Percentiles rank a stretch among this genome's conserved stretches.
Conservation (phyloP, 176 grass and related monocot species). For the Hyparrhenia diplandra region DNA sequence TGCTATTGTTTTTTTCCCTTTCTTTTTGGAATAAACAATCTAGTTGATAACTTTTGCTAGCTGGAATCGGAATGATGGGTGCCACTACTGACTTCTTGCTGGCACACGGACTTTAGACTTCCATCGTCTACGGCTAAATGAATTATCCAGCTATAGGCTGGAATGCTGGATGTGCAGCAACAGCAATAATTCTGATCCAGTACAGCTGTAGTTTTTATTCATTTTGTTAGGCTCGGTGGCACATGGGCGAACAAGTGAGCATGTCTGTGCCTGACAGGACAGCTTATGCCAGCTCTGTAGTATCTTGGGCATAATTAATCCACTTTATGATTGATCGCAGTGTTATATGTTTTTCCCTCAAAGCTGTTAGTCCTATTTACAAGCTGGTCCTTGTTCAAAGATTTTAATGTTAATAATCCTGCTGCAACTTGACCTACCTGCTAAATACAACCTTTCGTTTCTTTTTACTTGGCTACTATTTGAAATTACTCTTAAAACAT, state of each 20-base stretch:
- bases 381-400: not conserved
- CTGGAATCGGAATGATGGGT: not conserved
- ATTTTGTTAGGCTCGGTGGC: conserved; percentile 15
- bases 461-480: not conserved
- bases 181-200: conserved; percentile 43
- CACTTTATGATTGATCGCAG: conserved; percentile 10
- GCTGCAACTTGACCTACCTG: not conserved
- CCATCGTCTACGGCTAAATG: not conserved
- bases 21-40: not conserved
- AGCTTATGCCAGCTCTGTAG: conserved; percentile 15
- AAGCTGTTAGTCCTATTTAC: not conserved
- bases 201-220: conserved; percentile 31
- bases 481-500: not conserved
- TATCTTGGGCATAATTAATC: not conserved
- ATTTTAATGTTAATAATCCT: not conserved
- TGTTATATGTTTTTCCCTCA: not conserved
- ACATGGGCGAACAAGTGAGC: conserved; percentile 35
- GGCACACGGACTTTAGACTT: conserved; percentile 17
- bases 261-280: conserved; percentile 30
- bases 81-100: not conserved
- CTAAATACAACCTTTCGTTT: not conserved
- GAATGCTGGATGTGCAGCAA: conserved; percentile 23
- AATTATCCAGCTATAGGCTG: conserved; percentile 28
- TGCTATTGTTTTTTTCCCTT: not conserved
- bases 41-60: not conserved